Evolutionary conservation across 2,329 filamentous ascomycete species (phyloP), one percentile per base, ranked within the genome.

Genomic region (Pseudopithomyces chartarum): DNA sequence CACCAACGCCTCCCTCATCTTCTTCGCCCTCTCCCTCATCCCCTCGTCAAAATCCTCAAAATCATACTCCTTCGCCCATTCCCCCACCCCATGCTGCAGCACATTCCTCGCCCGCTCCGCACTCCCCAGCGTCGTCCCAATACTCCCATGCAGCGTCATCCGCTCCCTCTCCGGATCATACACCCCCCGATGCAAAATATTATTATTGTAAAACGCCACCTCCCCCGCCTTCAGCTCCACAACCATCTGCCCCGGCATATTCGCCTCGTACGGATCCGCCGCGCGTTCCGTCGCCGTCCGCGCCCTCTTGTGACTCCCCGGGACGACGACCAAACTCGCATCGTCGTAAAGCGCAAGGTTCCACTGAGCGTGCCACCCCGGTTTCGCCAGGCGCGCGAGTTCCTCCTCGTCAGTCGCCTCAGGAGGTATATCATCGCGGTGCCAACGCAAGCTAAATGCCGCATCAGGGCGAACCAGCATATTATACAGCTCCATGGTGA

Each of bases 401-500:
- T 96, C 92, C 68, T 93, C 87, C 19, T 88, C 87, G 0, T 85
- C 70, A 0, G 80, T 82, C 0, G 87, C 90, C 0, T 82, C 80
- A n/a, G 87, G 82, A 2, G 87, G 81, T 45, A 96, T 88, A 69
- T 96, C 91, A 70, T 97, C 92, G 32, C 92, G 81, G 73, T 97
- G 92, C 92, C 92, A 96, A 47, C 88, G 80, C 48, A 97, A 82
- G 67, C 85, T 86, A 67, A 94, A 96, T 62, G 89, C 85, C 2
- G 70, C 64, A 38, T 87, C 86, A 0, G 92, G 92, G 5, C 89
- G 81, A 13, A 96, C 87, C 7, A 96, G 86, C 76, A 96, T 82
- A 72, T 97, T 97, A 77, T 92, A 92, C 17, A 97, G 79, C 76
- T 96, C 92, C 87, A 96, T 90, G 38, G 94, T 89, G 20, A 97